Conservation (phyloP, 2,329 filamentous ascomycete species). For the Chrysosporium queenslandicum region DNA sequence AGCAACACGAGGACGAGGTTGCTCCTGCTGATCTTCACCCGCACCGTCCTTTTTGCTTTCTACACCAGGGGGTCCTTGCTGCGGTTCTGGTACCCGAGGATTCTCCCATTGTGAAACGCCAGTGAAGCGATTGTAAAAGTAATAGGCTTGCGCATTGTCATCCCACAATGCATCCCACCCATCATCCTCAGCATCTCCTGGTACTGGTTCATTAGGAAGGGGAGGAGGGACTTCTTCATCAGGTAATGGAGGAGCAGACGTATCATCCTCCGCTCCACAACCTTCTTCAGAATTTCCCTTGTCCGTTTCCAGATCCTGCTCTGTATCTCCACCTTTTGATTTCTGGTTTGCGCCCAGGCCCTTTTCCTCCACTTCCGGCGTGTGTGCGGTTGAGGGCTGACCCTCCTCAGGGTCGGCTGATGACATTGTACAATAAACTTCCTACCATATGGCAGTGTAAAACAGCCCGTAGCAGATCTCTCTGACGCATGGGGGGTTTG, state of each 20-base stretch:
- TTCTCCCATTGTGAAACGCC: conserved; percentile 74
- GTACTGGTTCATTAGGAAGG: conserved; percentile 45
- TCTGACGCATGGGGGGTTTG: conserved; percentile 1
- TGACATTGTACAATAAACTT: neutral
- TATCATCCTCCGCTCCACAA: conserved; percentile 18
- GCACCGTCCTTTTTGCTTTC: conserved; percentile 27
- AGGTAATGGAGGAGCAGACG: conserved; percentile 33
- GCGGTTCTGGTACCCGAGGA: conserved; percentile 54
- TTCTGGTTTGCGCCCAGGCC: neutral
- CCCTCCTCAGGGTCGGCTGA: conserved; percentile 1
- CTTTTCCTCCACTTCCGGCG: neutral
- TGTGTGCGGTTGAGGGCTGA: neutral
- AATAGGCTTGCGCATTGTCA: conserved; percentile 55
- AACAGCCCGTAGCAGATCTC: neutral
- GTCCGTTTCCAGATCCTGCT: conserved; percentile 6
- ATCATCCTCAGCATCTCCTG: conserved; percentile 43
- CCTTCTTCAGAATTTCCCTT: conserved; percentile 11
- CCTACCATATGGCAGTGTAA: conserved; percentile 1
- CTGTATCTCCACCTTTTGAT: neutral
- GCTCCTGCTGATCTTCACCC: conserved; percentile 29
- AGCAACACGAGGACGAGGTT: conserved; percentile 32
- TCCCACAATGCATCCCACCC: conserved; percentile 82
- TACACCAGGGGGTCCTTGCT: conserved; percentile 23
- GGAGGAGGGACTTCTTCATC: conserved; percentile 38
- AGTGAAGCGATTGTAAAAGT: conserved; percentile 77